Evolutionary conservation across 495 filamentous ascomycete species (phyloP), one percentile per base, ranked within the genome.

Genomic region (Neurospora africana): DNA sequence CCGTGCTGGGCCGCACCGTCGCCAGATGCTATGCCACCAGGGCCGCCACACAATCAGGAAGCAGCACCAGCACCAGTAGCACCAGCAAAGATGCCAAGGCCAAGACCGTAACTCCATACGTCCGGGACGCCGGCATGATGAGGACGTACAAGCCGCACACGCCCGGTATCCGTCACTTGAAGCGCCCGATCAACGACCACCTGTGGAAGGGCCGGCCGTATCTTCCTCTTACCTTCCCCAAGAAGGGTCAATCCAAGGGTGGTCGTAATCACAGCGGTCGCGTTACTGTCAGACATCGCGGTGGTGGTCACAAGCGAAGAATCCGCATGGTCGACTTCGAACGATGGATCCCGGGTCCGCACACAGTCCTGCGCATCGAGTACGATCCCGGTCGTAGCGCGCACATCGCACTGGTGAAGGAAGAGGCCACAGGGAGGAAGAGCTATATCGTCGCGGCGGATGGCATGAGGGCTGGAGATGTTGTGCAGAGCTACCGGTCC

Each of bases 141-240:
- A 89, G 92, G 73, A 95, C 90, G 44, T 99, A 99, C 79, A 98
- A 93, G 81, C 95, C 95, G 43, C 91, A 93, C 69, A 99, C 96
- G 11, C 95, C 95, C 47, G 96, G 95, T 87, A 78, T 97, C 47
- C 91, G 95, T 72, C 96, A 99, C 86, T 84, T 99, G 71, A 90
- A 89, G 73, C 87, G 95, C 21, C 93, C 95, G 11, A 90, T 98
- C 78, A 97, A 97, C 82, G 95, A 98, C 74, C 96, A 98, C 80
- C 85, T 99, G 38, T 98, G 91, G 91, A 97, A 96, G 84, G 95
- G 94, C 67, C 87, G 94, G 47, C 93, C 96, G 0, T 89, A 90
- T 74, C 85, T 91, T 13, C 89, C 89, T 58, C 86, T 99, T 79
- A 99, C 95, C 3, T 93, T 92, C 75, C 86, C 93, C 44, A 96